Conservation (phyloP, 768 basidiomycete genomes). For the Lactarius trivialis region DNA sequence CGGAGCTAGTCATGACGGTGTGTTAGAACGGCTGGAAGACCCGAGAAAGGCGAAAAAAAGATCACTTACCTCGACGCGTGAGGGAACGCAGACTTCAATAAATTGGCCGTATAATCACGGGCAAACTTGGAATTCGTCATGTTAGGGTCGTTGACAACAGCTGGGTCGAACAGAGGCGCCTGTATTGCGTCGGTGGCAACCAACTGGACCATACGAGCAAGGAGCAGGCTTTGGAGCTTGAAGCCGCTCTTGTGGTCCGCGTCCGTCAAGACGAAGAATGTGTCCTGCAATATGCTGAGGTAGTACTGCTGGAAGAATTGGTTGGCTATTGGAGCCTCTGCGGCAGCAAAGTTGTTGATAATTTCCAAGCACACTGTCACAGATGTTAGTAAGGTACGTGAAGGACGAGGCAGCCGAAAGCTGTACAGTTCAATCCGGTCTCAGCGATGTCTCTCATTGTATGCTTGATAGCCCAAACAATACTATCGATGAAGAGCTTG, state of each 20-base stretch:
- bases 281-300: conserved; percentile 88
- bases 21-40: conserved; percentile 10
- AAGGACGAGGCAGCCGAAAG: conserved; percentile 10
- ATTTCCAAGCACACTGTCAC: conserved; percentile 81
- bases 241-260: conserved; percentile 99
- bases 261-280: conserved; percentile 95
- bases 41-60: no score
- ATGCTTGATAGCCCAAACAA: conserved; percentile 99
- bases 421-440: conserved; percentile 70
- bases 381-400: conserved; percentile 11
- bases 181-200: conserved; percentile 77
- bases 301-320: conserved; percentile 97
- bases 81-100: conserved; percentile 85
- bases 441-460: conserved; percentile 98
- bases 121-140: conserved; percentile 78
- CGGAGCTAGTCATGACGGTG: conserved; percentile 40
- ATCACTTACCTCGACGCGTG: conserved; percentile 75
- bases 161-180: conserved; percentile 78
- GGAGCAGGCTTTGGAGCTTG: conserved; percentile 89
- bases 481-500: conserved; percentile 96
- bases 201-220: conserved; percentile 89
- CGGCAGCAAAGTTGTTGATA: conserved; percentile 87
- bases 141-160: conserved; percentile 58
- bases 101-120: conserved; percentile 76
- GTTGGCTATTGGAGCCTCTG: conserved; percentile 73